These are phyloP conservation scores for Naganishia antarctica DNA, from an alignment of 768 basidiomycete species.

Conservation along the genomic window DNA sequence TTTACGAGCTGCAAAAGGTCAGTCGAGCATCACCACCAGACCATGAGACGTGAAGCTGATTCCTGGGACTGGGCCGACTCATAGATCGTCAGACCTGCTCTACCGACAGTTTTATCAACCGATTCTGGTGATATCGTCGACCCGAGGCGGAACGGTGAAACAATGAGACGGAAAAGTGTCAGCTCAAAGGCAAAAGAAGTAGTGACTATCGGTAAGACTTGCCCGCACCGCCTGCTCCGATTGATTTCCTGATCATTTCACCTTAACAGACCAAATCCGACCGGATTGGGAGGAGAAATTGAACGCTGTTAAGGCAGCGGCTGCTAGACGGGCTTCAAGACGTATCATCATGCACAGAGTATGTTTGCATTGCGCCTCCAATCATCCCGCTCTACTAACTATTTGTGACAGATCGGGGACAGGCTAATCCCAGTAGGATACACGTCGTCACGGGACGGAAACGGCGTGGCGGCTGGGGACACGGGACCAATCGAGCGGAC, in stretches of 20 bases:
- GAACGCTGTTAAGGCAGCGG: constrained; percentile 88
- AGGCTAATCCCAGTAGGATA: constrained; percentile 94
- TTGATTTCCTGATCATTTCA: constrained; percentile 11
- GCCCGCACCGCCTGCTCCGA: background rate
- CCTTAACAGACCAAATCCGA: constrained; percentile 74
- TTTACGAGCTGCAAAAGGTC: constrained; percentile 73
- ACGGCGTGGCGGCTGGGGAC: constrained; percentile 51
- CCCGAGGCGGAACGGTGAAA: constrained; percentile 35
- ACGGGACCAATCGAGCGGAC: constrained; percentile 22
- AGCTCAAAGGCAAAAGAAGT: constrained; percentile 81
- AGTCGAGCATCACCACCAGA: too few species aligned
- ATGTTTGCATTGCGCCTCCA: constrained; percentile 8
- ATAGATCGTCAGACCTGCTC: constrained; percentile 23
- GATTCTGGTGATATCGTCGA: constrained; percentile 20
- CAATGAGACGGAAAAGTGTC: constrained; percentile 68
- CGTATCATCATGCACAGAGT: constrained; percentile 93
- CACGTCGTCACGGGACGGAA: constrained; percentile 69
- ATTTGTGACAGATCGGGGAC: constrained; percentile 66
- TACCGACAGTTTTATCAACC: constrained; percentile 3
- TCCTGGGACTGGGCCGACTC: background rate
- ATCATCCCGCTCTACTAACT: background rate
- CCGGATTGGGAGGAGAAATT: constrained; percentile 98
- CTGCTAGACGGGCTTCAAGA: constrained; percentile 87
- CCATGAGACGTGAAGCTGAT: constrained; percentile 55
- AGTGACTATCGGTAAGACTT: constrained; percentile 59